A percentile compares a stretch with the other conserved stretches of the same genome.
Conservation (phyloP, 202 grass and related monocot genomes). For the Saccharum hybrid region DNA sequence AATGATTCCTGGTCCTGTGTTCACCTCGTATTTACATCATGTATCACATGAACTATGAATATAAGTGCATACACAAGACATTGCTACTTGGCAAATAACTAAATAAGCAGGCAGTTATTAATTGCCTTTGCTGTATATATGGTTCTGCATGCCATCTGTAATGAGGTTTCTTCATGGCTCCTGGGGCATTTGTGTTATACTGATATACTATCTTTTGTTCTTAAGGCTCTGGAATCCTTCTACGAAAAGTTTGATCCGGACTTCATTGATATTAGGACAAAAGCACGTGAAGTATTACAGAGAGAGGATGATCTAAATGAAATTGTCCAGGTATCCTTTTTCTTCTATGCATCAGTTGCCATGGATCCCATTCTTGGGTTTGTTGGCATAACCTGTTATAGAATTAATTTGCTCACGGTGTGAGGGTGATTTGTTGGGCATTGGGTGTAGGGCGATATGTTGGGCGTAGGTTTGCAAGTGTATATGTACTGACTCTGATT, state of each 20-base stretch:
- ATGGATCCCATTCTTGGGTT: neutral
- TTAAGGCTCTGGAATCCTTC: slow-evolving; percentile 83
- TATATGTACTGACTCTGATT: neutral
- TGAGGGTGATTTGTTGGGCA: neutral
- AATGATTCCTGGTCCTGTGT: slow-evolving; percentile 15
- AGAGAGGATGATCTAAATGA: slow-evolving; percentile 95
- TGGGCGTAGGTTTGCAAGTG: neutral
- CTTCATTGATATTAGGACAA: slow-evolving; percentile 96
- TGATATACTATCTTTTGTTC: slow-evolving; percentile 15
- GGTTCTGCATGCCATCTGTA: neutral
- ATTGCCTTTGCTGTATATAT: neutral
- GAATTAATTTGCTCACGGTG: neutral
- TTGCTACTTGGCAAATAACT: neutral
- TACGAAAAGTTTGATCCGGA: slow-evolving; percentile 77
- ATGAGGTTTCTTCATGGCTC: neutral
- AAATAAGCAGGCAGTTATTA: neutral
- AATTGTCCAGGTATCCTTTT: slow-evolving; percentile 85
- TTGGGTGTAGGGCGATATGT: too few relatives aligned
- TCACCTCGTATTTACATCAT: neutral
- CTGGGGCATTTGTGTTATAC: neutral
- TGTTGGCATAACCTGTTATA: neutral
- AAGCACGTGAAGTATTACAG: slow-evolving; percentile 92
- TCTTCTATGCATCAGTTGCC: slow-evolving; percentile 26
- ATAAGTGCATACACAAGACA: neutral
- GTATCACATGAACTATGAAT: neutral